Evolutionary conservation across 768 basidiomycete species (phyloP), one percentile per base, ranked within the genome.

Genomic region (Gautieria morchelliformis): DNA sequence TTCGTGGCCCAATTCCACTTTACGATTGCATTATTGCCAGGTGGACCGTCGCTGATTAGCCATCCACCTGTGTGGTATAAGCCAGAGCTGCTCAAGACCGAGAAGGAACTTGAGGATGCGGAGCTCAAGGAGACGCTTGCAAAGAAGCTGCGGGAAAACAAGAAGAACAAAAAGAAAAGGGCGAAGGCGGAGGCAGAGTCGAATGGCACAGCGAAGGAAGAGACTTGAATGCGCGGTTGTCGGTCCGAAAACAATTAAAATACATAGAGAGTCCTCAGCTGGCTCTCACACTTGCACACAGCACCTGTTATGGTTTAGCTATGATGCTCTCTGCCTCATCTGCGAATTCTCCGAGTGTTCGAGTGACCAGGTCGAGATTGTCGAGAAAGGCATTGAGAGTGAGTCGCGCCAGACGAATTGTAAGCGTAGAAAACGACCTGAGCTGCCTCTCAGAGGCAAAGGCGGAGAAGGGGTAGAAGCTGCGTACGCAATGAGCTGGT

Each of bases 1-100:
- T 83, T 87, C 58, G 91, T 97, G 46, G 94, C 95, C 55, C 89
- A 87, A 9, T 96, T 94, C 82, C 94, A 97, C 77, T 93, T 96
- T 75, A 99, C 95, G 45, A 84, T 99, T 66, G 93, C 92, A 39
- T 81, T 99, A 20, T 84, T 89, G 39, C 86, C 95, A 47, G 87
- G 81, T 52, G 96, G 96, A 30, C 95, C 93, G 24, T 71, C 85
- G 30, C 74, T 97, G 62, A 81, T 99, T 71, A 91, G 91, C 12
- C 86, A 89, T 59, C 83, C 89, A 10, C 91, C 96, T 12, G 65
- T 84, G 32, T 98, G 93, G 95, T 98, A 93, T 77, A 89, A 91
- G 66, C 79, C 89, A 33, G 93, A 94, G 66, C 77, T 95, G 58
- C 80, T 96, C 63, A 89, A 90, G 78, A 84, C 89, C 1, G 87